Conservation (phyloP, 805 yeast species). For the Suhomyces xylopsoci region DNA sequence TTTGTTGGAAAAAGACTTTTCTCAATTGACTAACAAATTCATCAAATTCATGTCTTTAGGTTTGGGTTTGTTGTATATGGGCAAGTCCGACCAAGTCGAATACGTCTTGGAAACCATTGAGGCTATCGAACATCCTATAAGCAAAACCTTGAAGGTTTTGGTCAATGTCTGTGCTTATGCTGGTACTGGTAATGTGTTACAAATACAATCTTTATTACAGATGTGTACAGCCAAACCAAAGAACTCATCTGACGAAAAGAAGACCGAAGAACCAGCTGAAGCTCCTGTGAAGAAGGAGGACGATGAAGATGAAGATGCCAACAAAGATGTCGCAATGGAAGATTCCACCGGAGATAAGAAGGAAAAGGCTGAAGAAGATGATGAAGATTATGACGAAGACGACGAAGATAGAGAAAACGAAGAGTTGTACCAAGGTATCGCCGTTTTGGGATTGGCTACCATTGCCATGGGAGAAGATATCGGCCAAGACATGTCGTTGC, state of each 20-base stretch:
- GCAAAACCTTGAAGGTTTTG: conserved; percentile 82
- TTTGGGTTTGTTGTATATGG: conserved; percentile 86
- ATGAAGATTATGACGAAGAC: conserved; percentile 26
- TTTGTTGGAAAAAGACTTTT: conserved; percentile 75
- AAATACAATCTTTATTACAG: conserved; percentile 86
- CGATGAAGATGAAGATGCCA: conserved; percentile 6
- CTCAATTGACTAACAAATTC: conserved; percentile 82
- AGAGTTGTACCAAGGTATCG: conserved; percentile 72
- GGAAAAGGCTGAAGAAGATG: conserved; percentile 20
- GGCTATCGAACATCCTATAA: conserved; percentile 93
- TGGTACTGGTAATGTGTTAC: conserved; percentile 95
- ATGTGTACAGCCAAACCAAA: conserved; percentile 75
- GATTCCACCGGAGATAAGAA: conserved; percentile 22
- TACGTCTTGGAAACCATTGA: conserved; percentile 91
- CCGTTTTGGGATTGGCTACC: conserved; percentile 90
- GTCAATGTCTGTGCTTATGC: conserved; percentile 93
- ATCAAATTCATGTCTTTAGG: conserved; percentile 88
- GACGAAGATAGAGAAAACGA: conserved; percentile 44
- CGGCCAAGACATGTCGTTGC: conserved; percentile 95
- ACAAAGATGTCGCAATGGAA: conserved; percentile 29
- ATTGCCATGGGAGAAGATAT: conserved; percentile 97
- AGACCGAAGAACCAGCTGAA: conserved; percentile 50
- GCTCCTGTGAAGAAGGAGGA: conserved; percentile 29
- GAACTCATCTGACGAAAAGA: conserved; percentile 56
- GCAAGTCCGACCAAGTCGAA: conserved; percentile 89